These are phyloP conservation scores for Mallotus japonicus DNA, from an alignment of 441 rosid genomes.

Conservation along the genomic window DNA sequence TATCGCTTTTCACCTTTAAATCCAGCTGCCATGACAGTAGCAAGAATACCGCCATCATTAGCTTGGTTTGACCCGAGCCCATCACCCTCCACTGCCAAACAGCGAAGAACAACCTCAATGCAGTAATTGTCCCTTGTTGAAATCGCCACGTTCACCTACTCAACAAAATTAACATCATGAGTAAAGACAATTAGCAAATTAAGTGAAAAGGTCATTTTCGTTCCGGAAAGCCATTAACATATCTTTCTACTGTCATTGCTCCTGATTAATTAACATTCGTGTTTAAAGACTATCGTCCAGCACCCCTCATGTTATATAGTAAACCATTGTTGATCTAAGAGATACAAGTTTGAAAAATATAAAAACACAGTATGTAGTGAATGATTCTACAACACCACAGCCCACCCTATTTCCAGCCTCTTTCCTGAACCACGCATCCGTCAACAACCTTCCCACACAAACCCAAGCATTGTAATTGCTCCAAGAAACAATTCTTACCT, in stretches of 20 bases:
- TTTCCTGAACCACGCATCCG: background rate
- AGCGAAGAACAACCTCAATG: slow-evolving; percentile 84
- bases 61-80: slow-evolving; percentile 67
- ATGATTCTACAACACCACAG: background rate
- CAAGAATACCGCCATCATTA: slow-evolving; percentile 80
- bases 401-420: background rate
- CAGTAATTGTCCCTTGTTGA: slow-evolving; percentile 74
- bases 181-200: slow-evolving; percentile 7
- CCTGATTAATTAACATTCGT: background rate
- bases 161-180: slow-evolving; percentile 23
- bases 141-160: slow-evolving; percentile 78
- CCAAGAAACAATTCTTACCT: background rate
- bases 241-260: background rate
- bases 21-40: slow-evolving; percentile 84
- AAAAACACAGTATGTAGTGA: background rate
- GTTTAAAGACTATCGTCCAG: background rate
- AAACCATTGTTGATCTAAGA: background rate
- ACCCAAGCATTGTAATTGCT: background rate
- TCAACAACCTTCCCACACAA: background rate
- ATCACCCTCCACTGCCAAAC: slow-evolving; percentile 89
- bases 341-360: background rate
- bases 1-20: slow-evolving; percentile 66
- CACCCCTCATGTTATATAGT: background rate
- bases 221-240: background rate
- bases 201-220: background rate